A percentile compares a stretch with the other conserved stretches of the same genome.
These are phyloP conservation scores for Yarrowia alimentaria DNA, from an alignment of 805 yeast genomes.

Conservation along the genomic window DNA sequence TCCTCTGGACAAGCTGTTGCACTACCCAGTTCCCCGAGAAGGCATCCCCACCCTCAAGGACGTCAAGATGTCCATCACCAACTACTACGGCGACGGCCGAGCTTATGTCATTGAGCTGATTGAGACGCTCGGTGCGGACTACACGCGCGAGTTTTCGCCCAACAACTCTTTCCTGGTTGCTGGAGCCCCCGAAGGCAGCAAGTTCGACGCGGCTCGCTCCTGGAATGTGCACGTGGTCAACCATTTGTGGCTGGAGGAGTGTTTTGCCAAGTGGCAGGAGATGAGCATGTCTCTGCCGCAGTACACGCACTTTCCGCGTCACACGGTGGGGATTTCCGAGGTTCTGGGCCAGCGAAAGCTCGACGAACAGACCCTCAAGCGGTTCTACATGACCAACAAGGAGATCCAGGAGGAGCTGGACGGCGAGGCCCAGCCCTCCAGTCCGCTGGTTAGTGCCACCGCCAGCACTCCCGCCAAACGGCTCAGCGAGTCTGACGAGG, in stretches of 20 bases:
- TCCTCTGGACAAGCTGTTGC: slow-evolving; percentile 59
- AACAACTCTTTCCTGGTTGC: slow-evolving; percentile 72
- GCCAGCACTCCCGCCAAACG: slow-evolving; percentile 25
- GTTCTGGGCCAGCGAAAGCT: slow-evolving; percentile 54
- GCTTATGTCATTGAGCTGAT: slow-evolving; percentile 64
- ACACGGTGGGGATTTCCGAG: slow-evolving; percentile 44
- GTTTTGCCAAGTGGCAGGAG: slow-evolving; percentile 60
- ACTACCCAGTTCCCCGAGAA: slow-evolving; percentile 61
- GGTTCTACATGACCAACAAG: slow-evolving; percentile 41
- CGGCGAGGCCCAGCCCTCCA: slow-evolving; percentile 24
- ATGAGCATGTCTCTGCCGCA: slow-evolving; percentile 48
- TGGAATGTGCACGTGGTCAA: slow-evolving; percentile 71
- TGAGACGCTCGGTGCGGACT: slow-evolving; percentile 68
- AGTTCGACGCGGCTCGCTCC: slow-evolving; percentile 66
- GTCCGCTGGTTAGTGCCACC: neutral
- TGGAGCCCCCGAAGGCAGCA: slow-evolving; percentile 65
- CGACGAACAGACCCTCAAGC: slow-evolving; percentile 44
- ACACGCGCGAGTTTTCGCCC: slow-evolving; percentile 60
- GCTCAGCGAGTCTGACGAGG: slow-evolving; percentile 22
- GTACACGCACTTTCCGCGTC: slow-evolving; percentile 50
- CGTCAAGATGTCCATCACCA: slow-evolving; percentile 65
- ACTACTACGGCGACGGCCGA: slow-evolving; percentile 83
- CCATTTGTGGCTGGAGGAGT: slow-evolving; percentile 87
- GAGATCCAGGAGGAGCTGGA: slow-evolving; percentile 28
- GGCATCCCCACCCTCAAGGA: slow-evolving; percentile 56